Conservation (phyloP, 768 basidiomycete genomes). For the Lentinula detonsa region DNA sequence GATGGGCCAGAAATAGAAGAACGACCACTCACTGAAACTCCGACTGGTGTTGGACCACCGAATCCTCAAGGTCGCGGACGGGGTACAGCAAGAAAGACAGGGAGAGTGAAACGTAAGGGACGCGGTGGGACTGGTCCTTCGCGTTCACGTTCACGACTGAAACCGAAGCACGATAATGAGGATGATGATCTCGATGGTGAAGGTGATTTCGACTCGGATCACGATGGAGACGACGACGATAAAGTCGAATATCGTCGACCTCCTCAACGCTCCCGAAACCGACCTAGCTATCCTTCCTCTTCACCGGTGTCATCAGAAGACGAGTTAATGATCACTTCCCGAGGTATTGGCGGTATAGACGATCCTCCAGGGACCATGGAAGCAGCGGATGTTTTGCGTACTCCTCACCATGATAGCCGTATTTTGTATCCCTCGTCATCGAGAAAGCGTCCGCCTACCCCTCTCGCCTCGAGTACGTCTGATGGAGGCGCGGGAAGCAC, state of each 20-base stretch:
- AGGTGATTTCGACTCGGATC: neutral
- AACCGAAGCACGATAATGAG: neutral
- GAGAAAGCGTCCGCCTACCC: neutral
- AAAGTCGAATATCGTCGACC: neutral
- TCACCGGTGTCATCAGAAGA: neutral
- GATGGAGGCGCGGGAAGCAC: neutral
- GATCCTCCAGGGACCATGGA: neutral
- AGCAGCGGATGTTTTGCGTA: neutral
- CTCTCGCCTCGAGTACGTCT: neutral
- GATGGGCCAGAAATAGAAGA: neutral
- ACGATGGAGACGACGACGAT: neutral
- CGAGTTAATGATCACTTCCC: neutral
- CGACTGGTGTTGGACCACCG: neutral
- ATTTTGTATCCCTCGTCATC: neutral
- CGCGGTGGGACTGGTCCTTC: neutral
- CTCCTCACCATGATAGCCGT: neutral
- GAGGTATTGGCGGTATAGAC: neutral
- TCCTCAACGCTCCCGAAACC: neutral
- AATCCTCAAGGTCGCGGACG: no score
- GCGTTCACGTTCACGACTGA: neutral
- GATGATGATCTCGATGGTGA: neutral
- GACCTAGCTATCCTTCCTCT: neutral
- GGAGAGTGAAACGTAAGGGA: neutral
- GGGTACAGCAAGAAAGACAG: neutral
- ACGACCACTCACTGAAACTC: neutral